Base-by-base conservation (phyloP, 2,329 filamentous ascomycete genomes). In the Septoria linicola region DNA sequence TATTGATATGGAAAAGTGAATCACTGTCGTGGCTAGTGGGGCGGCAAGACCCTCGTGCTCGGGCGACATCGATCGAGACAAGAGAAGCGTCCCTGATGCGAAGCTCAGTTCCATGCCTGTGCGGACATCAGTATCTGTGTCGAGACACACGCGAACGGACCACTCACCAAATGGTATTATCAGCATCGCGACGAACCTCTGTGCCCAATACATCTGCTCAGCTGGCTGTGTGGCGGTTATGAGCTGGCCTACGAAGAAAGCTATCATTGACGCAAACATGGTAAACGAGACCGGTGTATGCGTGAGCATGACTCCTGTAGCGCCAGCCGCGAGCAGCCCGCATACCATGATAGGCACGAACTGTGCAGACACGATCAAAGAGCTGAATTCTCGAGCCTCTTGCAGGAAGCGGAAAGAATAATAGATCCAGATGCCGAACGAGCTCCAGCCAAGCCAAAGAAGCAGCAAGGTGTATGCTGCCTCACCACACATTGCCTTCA, bases 1-100 rank as follows among this genome's bases (percentile, higher is more conserved):
- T 4, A 87, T 68, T 2, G 80, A 80, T 35, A 87, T 85, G 52
- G 78, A 79, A 63, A 87, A 87, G 65, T 88, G 85, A 55, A 87
- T 79, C 8, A 84, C 73, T 0, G 83, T 85, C 47, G 77, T 81
- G 21, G 85, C 78, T 2, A 87, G 64, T 6, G 76, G 80, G 0
- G 75, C 75, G 0, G 76, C 75, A 8, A 78, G 68, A 3, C 76
- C 77, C 57, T 80, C 76, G 40, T 77, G 71, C 42, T 77, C 68
- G 8, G 67, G 64, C 3, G 65, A 59, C 42, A 76, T 70, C 1
- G 68, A 69, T 55, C 84, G 77, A 17, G 76, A 80, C 3, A 87
- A 69, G 25, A 86, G 74, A n/a, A 85, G 63, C 0, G 76, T 83
- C 0, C 78, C 80, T 0, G 81, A 79, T 0, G 83, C 82, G 58